Conservation (phyloP, 1,139 yeast genomes). For the Tardiomyces digboiensis region DNA sequence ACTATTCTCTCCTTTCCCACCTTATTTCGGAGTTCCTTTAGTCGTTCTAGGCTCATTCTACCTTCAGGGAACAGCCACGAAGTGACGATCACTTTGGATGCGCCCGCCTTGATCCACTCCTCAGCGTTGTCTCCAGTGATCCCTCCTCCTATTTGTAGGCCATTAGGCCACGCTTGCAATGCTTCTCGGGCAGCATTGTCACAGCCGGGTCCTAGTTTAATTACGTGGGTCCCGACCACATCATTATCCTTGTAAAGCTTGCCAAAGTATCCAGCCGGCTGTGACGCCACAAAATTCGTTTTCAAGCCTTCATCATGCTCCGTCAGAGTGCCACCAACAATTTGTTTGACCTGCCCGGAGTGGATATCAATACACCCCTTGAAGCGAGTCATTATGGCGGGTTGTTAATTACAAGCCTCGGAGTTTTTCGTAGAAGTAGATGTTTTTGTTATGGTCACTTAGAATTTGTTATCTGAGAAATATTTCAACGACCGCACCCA, state of each 20-base stretch:
- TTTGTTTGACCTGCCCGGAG: constrained; percentile 90
- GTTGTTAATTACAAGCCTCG: not conserved
- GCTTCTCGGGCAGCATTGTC: constrained; percentile 81
- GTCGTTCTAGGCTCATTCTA: constrained; percentile 45
- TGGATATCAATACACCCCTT: constrained; percentile 96
- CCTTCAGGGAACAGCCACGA: constrained; percentile 73
- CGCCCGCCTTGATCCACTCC: constrained; percentile 59
- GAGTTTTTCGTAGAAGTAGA: not conserved
- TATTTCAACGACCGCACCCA: not conserved
- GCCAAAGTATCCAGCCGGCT: constrained; percentile 73
- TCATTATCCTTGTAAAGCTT: constrained; percentile 49
- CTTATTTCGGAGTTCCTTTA: constrained; percentile 35
- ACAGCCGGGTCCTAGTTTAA: constrained; percentile 79
- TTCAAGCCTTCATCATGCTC: constrained; percentile 32
- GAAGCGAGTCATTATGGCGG: constrained; percentile 60
- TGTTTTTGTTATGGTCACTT: not conserved
- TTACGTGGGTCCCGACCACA: constrained; percentile 80
- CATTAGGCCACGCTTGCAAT: constrained; percentile 58
- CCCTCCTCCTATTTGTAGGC: constrained; percentile 90
- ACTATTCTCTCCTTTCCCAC: constrained; percentile 66
- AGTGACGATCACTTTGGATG: constrained; percentile 84
- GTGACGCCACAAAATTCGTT: constrained; percentile 75
- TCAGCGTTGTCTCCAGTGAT: constrained; percentile 64
- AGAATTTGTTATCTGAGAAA: not conserved
- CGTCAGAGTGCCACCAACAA: constrained; percentile 84